Evolutionary conservation across 2,329 filamentous ascomycete genomes (phyloP), one percentile per base, ranked within the genome.

Genomic region (Albophoma yamanashiensis): DNA sequence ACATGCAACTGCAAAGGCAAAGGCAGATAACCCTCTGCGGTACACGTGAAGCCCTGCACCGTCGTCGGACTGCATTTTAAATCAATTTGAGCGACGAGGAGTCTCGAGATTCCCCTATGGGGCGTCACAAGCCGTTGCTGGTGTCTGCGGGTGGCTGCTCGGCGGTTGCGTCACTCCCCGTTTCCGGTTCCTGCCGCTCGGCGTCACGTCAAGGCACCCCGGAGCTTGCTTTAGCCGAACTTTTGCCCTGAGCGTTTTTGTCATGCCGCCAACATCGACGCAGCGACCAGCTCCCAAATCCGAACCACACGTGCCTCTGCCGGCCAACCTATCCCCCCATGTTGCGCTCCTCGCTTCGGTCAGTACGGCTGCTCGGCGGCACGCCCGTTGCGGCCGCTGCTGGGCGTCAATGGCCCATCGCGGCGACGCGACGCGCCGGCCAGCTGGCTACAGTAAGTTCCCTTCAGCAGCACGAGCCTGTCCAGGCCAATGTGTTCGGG

Each of bases 271-370:
- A 70, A 66, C 64, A 61, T 62, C 42, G 27, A 36, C 53, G 57
- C 61, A 58, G 58, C 40, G 59, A 58, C 59, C 58, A 64, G 67
- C 66, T 65, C 65, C 68, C 68, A 65, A 67, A 66, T 69, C 67
- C 68, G 72, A 67, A 62, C 66, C 65, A 69, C 66, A 65, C 64
- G 68, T 67, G 58, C 72, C 68, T 70, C 62, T 67, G 71, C 70
- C 71, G 72, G 76, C 74, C 74, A 75, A 75, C 74, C 73, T 71
- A 74, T 79, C 78, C 76, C 77, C 78, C 79, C 79, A 88, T 88
- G 85, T 81, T 88, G 82, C 85, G 84, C 79, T 83, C 82, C 74
- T 86, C 84, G 75, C 77, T 87, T 78, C 83, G 80, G 78, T 85
- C 84, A 74, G 81, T 81, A 71, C 83, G 79, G 79, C 78, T 79